phyloP scores from a whole-genome alignment of 1,284 basidiomycete species.

The Moesziomyces parantarcticus region DNA sequence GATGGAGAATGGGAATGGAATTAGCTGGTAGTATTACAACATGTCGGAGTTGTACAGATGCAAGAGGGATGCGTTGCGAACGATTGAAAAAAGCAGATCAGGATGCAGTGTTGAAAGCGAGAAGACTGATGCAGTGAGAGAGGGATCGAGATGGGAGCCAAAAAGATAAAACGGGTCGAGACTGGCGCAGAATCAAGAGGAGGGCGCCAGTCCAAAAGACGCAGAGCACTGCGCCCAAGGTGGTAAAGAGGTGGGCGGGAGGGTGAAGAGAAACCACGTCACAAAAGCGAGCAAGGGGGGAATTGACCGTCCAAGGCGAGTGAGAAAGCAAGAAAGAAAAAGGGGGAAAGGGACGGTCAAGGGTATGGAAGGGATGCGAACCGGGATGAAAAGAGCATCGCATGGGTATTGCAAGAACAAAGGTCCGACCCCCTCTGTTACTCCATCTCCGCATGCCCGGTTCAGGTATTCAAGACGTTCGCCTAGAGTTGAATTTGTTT shows the following conservation, averaged over 20 bases:
- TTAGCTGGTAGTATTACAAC: constrained; percentile 47
- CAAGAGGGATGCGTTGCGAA: constrained; percentile 34
- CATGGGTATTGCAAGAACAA: constrained; percentile 56
- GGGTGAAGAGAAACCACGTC: not conserved
- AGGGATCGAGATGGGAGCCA: constrained; percentile 1
- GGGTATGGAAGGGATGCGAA: constrained; percentile 28
- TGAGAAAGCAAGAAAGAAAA: constrained; percentile 6
- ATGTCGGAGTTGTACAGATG: constrained; percentile 55
- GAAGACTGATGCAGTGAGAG: constrained; percentile 34
- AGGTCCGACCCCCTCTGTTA: constrained; percentile 56
- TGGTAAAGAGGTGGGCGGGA: not conserved
- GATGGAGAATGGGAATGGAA: not conserved
- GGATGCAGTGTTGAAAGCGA: constrained; percentile 46
- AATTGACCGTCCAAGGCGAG: constrained; percentile 14
- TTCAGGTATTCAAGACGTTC: constrained; percentile 52
- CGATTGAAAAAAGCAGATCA: constrained; percentile 22
- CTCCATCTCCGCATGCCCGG: constrained; percentile 53
- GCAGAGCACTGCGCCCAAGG: not conserved
- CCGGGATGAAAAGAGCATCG: constrained; percentile 55
- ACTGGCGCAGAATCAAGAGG: not conserved
- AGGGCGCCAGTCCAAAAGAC: too few species aligned
- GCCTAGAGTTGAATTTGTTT: constrained; percentile 14
- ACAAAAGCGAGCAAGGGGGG: constrained; percentile 19
- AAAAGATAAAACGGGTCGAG: constrained; percentile 2
- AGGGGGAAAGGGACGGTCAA: constrained; percentile 13